phyloP scores from a whole-genome alignment of 257 asterid species.

The Agastache rugosa region DNA sequence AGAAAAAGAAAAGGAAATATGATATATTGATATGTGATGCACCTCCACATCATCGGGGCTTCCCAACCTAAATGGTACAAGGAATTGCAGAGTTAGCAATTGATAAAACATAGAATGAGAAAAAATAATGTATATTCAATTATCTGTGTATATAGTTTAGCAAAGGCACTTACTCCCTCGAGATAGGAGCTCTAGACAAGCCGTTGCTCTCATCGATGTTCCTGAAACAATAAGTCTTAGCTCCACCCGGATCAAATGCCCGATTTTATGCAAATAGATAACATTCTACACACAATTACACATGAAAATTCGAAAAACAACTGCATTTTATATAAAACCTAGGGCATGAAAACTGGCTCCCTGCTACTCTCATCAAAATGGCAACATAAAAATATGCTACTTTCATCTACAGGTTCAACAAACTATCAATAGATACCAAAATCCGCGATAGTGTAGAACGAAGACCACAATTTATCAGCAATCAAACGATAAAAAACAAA shows the following conservation, averaged over 20 bases:
- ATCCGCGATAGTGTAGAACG: background rate
- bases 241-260: conserved; percentile 17
- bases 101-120: conserved; percentile 18
- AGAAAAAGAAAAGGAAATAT: background rate
- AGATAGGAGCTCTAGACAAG: conserved; percentile 40
- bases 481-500: background rate
- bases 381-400: background rate
- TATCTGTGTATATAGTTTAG: background rate
- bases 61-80: conserved; percentile 48
- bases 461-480: background rate
- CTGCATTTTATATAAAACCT: background rate
- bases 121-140: background rate
- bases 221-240: conserved; percentile 33
- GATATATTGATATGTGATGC: conserved; percentile 55
- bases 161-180: conserved; percentile 40
- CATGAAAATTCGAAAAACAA: background rate
- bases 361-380: background rate
- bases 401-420: background rate
- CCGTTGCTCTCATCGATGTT: conserved; percentile 39
- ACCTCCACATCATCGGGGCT: conserved; percentile 43
- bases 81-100: conserved; percentile 32
- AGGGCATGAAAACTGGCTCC: background rate
- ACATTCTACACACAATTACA: conserved; percentile 12
- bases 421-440: background rate
- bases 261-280: background rate